These are phyloP conservation scores for Neurospora sublineolata DNA, from an alignment of 495 filamentous ascomycete species.

Conservation along the genomic window DNA sequence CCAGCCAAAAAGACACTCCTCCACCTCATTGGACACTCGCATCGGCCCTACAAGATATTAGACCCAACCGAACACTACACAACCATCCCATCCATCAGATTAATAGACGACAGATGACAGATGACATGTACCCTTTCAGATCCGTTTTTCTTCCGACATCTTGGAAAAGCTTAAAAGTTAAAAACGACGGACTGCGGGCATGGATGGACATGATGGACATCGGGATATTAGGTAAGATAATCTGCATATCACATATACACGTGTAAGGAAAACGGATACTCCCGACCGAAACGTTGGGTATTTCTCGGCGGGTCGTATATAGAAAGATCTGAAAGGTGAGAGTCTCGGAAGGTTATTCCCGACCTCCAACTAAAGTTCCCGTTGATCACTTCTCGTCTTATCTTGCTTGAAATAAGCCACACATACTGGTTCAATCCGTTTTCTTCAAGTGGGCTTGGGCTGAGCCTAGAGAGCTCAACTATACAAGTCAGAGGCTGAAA, in stretches of 20 bases:
- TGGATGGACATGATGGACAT: neutral
- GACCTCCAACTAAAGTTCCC: too few species aligned
- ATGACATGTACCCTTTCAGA: neutral
- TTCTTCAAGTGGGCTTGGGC: neutral
- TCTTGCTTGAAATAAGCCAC: too few species aligned
- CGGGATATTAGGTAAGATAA: neutral
- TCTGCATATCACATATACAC: neutral
- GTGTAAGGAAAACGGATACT: neutral
- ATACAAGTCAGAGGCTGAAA: too few species aligned
- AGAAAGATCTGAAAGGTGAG: neutral
- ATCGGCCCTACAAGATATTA: neutral
- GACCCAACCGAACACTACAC: neutral
- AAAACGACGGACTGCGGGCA: neutral
- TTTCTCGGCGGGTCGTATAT: neutral
- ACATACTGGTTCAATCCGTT: neutral
- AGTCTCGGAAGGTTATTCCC: neutral
- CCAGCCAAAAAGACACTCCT: neutral
- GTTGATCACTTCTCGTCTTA: neutral
- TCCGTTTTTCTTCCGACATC: neutral
- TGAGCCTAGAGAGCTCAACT: too few species aligned
- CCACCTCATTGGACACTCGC: neutral
- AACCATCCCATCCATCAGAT: neutral
- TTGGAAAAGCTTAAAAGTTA: neutral
- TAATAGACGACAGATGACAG: neutral
- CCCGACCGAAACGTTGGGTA: neutral